phyloP scores from a whole-genome alignment of 805 yeast genomes.

The Starmerella tilneyi region DNA sequence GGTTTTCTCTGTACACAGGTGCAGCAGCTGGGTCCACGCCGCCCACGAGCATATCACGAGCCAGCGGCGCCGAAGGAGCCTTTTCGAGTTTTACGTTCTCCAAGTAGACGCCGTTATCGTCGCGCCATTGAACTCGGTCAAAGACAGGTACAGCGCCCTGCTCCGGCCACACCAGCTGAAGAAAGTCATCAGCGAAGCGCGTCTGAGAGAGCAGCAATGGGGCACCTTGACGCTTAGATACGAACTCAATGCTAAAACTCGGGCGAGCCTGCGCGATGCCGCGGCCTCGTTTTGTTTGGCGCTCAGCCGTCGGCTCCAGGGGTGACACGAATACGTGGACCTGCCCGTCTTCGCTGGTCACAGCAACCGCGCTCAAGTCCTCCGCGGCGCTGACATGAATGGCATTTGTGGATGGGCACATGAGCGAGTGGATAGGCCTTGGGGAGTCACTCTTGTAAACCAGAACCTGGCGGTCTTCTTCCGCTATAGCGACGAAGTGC shows the following conservation, averaged over 20 bases:
- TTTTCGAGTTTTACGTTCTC: slow-evolving; percentile 11
- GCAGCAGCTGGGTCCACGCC: slow-evolving; percentile 40
- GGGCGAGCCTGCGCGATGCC: slow-evolving; percentile 12
- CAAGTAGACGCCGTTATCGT: slow-evolving; percentile 26
- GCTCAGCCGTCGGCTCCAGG: slow-evolving; percentile 5
- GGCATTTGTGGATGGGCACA: slow-evolving; percentile 53
- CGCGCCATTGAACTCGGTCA: slow-evolving; percentile 29
- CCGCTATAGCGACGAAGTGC: slow-evolving; percentile 60
- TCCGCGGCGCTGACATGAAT: slow-evolving; percentile 30
- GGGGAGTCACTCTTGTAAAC: slow-evolving; percentile 45
- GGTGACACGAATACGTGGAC: slow-evolving; percentile 52
- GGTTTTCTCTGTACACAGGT: slow-evolving; percentile 29
- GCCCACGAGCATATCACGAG: slow-evolving; percentile 22
- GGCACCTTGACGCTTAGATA: slow-evolving; percentile 7
- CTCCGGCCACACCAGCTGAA: slow-evolving; percentile 29
- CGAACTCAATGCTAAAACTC: slow-evolving; percentile 13
- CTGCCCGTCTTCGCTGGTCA: slow-evolving; percentile 62
- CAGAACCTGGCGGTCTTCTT: slow-evolving; percentile 72
- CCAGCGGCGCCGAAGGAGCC: slow-evolving; percentile 23
- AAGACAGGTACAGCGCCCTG: slow-evolving; percentile 29
- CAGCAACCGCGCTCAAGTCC: slow-evolving; percentile 35
- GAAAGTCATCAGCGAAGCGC: slow-evolving; percentile 18
- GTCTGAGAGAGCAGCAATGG: slow-evolving; percentile 12
- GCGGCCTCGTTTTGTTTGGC: slow-evolving; percentile 9
- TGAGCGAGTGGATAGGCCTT: slow-evolving; percentile 46